Evolutionary conservation across 2,329 filamentous ascomycete species (phyloP).

Genomic region (Xylariales sp.): DNA sequence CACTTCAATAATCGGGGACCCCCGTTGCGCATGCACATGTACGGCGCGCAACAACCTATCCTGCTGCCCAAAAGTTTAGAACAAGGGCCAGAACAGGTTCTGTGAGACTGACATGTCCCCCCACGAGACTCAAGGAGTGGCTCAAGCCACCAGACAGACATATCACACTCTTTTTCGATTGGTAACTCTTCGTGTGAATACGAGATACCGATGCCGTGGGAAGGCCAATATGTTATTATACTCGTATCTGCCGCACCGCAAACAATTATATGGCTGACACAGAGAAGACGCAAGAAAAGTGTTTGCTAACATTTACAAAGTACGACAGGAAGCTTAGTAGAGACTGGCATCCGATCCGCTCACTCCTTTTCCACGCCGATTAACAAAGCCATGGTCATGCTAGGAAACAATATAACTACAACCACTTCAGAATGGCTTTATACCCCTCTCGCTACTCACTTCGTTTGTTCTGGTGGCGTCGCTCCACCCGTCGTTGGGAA

Average conservation of each 20-base stretch:
- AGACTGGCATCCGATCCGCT: background rate
- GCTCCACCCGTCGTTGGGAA: slow-evolving; percentile 83
- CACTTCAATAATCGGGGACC: background rate
- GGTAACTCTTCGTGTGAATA: background rate
- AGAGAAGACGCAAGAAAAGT: slow-evolving; percentile 5
- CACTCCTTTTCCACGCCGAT: background rate
- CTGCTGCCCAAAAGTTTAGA: background rate
- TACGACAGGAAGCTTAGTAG: background rate
- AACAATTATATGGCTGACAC: background rate
- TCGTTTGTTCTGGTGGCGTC: slow-evolving; percentile 63
- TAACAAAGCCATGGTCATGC: slow-evolving; percentile 12
- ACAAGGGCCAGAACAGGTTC: background rate
- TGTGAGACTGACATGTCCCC: background rate
- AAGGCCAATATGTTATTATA: background rate
- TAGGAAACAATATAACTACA: background rate
- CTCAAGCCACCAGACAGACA: background rate
- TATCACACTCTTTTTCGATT: background rate
- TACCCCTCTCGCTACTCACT: slow-evolving; percentile 44
- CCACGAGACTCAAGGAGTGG: background rate
- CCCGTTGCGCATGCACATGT: background rate
- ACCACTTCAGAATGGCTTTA: background rate
- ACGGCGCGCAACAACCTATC: background rate
- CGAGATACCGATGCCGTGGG: background rate
- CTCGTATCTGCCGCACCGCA: background rate
- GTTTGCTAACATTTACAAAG: slow-evolving; percentile 16